phyloP scores from a whole-genome alignment of 805 yeast genomes.

The Jamesozyma gamospora region DNA sequence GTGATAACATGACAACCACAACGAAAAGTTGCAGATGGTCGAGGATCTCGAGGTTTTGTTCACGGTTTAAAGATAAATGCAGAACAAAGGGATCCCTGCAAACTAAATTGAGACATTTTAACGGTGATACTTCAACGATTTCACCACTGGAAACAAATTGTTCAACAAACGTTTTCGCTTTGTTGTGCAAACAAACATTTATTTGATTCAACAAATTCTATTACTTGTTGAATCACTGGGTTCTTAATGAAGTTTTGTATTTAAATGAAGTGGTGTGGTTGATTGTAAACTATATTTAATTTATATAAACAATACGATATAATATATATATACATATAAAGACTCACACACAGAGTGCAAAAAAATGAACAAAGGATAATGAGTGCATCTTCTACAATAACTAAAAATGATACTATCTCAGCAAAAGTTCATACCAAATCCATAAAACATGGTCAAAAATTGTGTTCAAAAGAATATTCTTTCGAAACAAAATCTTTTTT shows the following conservation, averaged over 20 bases:
- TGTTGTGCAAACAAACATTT: not conserved
- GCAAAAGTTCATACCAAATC: not conserved
- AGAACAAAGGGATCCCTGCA: too few species aligned
- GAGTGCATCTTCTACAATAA: not conserved
- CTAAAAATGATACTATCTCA: not conserved
- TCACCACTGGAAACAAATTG: not conserved
- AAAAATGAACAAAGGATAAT: not conserved
- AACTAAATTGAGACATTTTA: too few species aligned
- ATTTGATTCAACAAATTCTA: too few species aligned
- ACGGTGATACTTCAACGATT: not conserved
- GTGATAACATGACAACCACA: not conserved
- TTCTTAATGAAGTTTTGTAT: too few species aligned
- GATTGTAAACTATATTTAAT: too few species aligned
- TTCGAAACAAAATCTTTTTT: constrained; percentile 5
- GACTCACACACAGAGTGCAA: too few species aligned
- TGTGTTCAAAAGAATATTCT: constrained; percentile 2
- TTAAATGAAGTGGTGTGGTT: too few species aligned
- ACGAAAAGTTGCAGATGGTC: not conserved
- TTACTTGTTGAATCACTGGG: too few species aligned
- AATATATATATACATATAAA: not conserved
- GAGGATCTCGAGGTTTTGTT: too few species aligned
- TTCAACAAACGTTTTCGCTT: constrained; percentile 4
- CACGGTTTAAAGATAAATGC: too few species aligned
- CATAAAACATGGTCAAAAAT: not conserved
- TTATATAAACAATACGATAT: too few species aligned